Evolutionary conservation across 2,329 filamentous ascomycete species (phyloP), one percentile per base, ranked within the genome.

Genomic region (Apiospora pterosperma): DNA sequence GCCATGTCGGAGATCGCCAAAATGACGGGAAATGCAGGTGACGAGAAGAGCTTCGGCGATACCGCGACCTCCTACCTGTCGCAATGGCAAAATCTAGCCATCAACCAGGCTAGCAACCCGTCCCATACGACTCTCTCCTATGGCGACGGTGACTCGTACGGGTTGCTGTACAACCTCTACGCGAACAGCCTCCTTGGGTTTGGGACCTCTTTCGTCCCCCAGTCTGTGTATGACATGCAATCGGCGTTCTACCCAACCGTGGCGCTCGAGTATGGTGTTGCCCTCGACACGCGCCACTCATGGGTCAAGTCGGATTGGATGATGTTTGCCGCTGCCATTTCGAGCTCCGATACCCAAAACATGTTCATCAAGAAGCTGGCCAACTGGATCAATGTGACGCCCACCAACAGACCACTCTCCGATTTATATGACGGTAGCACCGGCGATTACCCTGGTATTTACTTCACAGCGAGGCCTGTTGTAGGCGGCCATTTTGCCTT

Each of bases 281-380:
- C 92, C 0, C 87, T 97, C 11, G 93, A 97, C 79, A 90, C 87
- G 58, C 88, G 93, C 60, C 92, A 96, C 78, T 80, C 89, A 1
- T 95, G 93, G 79, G 91, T 92, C 67, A 97, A 97, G 79, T 88
- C 87, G 0, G 93, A 97, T 79, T 97, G 93, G 93, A 88, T 94
- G 74, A 88, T 96, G 75, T 94, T 93, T 79, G 87, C 88, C 5
- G 93, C 93, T n/a, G 90, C 92, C 11, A 89, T 94, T 12, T 85
- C 91, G 0, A 84, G 83, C 48, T 76, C 81, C 62, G 76, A 81
- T 36, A 90, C 90, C 1, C 84, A 88, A 63, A 77, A 82, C 12
- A 82, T 88, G 74, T 91, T 97, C 70, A 81, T 95, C 62, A 80
- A 86, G 60, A 84, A 86, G 39, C 84, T 95, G 55, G 90, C 90